Evolutionary conservation across 73 alveolate genomes (phyloP).

Genomic region (Tetrahymena borealis): DNA sequence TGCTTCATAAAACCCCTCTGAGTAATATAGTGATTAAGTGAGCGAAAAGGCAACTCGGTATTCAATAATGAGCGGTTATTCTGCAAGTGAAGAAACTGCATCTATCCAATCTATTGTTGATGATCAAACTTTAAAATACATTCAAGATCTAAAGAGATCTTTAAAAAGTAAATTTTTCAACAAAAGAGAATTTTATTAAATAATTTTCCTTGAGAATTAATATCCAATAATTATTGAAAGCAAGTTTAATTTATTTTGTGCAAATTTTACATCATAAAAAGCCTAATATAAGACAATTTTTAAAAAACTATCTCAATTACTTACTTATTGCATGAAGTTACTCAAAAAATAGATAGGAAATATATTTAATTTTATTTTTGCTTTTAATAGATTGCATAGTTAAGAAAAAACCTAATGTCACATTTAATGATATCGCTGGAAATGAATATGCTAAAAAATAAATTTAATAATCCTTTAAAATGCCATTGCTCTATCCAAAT

Average conservation of each 20-base stretch:
- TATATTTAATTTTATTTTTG: too few species aligned
- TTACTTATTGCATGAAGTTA: too few species aligned
- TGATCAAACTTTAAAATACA: neutral
- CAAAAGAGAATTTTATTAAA: too few species aligned
- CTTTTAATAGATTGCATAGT: constrained; percentile 45
- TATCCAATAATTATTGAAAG: too few species aligned
- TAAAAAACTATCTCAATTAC: too few species aligned
- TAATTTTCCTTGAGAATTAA: too few species aligned
- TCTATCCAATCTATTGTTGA: neutral
- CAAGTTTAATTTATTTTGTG: too few species aligned
- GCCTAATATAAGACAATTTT: too few species aligned
- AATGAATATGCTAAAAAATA: constrained; percentile 48
- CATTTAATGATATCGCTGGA: constrained; percentile 55
- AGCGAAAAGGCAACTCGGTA: neutral
- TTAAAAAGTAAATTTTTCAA: neutral
- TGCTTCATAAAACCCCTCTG: neutral
- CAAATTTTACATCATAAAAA: too few species aligned
- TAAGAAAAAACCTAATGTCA: constrained; percentile 15
- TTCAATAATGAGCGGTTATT: neutral
- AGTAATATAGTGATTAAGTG: neutral
- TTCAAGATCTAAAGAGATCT: neutral
- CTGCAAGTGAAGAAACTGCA: neutral
- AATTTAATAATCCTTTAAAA: constrained; percentile 28
- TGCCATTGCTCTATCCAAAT: constrained; percentile 30
- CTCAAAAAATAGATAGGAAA: too few species aligned